A percentile compares a stretch with the other conserved stretches of the same genome.
phyloP scores from a whole-genome alignment of 805 yeast species.

The Jamesozyma spencerorum region DNA sequence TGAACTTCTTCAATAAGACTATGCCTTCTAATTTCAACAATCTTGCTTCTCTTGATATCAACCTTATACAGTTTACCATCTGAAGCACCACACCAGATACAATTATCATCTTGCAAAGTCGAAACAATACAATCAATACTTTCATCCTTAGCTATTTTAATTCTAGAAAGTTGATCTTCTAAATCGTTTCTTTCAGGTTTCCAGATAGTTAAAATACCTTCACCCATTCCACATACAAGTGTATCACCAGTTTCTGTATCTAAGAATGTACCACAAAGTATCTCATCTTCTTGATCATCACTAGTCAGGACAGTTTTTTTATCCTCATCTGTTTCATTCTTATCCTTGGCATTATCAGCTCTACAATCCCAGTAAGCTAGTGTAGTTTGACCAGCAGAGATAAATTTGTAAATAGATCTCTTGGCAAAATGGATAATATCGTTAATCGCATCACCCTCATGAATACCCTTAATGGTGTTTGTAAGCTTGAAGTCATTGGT shows the following conservation, averaged over 20 bases:
- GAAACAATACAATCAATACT: slow-evolving; percentile 65
- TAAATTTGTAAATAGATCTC: slow-evolving; percentile 62
- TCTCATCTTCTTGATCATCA: slow-evolving; percentile 91
- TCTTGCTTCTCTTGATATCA: slow-evolving; percentile 53
- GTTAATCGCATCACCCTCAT: slow-evolving; percentile 67
- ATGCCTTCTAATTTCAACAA: slow-evolving; percentile 59
- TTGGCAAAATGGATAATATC: slow-evolving; percentile 60
- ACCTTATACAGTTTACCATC: slow-evolving; percentile 66
- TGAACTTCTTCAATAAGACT: slow-evolving; percentile 65
- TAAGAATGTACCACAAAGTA: slow-evolving; percentile 64
- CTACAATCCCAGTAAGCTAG: slow-evolving; percentile 71
- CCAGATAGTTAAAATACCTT: slow-evolving; percentile 86
- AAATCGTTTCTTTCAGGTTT: slow-evolving; percentile 56
- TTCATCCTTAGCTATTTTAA: slow-evolving; percentile 57
- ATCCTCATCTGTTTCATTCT: slow-evolving; percentile 17
- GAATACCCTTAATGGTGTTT: slow-evolving; percentile 45
- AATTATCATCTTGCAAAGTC: slow-evolving; percentile 36
- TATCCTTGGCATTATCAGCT: slow-evolving; percentile 32
- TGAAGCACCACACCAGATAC: slow-evolving; percentile 72
- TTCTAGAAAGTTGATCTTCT: slow-evolving; percentile 70
- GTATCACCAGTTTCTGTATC: slow-evolving; percentile 55
- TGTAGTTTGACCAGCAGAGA: slow-evolving; percentile 76
- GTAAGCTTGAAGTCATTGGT: slow-evolving; percentile 43
- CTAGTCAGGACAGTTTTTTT: slow-evolving; percentile 49
- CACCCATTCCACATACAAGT: slow-evolving; percentile 79